Evolutionary conservation across 2,329 filamentous ascomycete genomes (phyloP).

Genomic region (Fusarium chuoi): DNA sequence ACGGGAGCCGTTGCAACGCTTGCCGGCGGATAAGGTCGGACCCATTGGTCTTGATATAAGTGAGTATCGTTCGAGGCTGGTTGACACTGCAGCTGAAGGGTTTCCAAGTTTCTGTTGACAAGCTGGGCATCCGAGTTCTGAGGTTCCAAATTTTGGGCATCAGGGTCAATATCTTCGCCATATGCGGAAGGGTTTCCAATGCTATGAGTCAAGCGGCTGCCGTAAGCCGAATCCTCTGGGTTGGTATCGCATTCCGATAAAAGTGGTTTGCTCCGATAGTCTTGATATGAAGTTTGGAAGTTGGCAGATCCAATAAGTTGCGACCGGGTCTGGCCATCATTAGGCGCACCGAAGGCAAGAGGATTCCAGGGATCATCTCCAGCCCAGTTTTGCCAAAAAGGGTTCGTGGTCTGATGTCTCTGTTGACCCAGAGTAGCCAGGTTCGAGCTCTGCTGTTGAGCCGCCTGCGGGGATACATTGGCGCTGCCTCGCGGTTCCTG

Average conservation of each 20-base stretch:
- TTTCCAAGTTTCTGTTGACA: conserved; percentile 49
- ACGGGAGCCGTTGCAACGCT: conserved; percentile 31
- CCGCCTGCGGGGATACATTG: conserved; percentile 4
- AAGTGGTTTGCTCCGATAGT: conserved; percentile 42
- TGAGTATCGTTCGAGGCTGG: neutral
- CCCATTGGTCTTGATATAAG: conserved; percentile 26
- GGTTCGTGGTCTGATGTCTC: conserved; percentile 5
- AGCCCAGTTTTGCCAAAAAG: conserved; percentile 20
- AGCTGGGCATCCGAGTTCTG: conserved; percentile 26
- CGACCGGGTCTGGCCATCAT: conserved; percentile 43
- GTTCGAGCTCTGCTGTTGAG: conserved; percentile 20
- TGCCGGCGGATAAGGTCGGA: conserved; percentile 12
- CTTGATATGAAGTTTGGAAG: conserved; percentile 34
- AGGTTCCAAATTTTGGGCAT: conserved; percentile 49
- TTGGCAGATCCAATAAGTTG: conserved; percentile 19
- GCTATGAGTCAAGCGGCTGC: conserved; percentile 54
- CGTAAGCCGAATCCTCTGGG: conserved; percentile 60
- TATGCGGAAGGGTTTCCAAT: conserved; percentile 56
- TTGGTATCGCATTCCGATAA: conserved; percentile 55
- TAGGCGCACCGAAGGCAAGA: conserved; percentile 42
- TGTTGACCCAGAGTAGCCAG: conserved; percentile 9
- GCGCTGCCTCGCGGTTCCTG: neutral
- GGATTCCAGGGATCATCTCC: conserved; percentile 58
- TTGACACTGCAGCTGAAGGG: conserved; percentile 40
- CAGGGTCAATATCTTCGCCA: conserved; percentile 55